Percentiles rank a stretch among this genome's conserved stretches.
phyloP scores from a whole-genome alignment of 2,329 filamentous ascomycete species.

The Penicillium nordicum region DNA sequence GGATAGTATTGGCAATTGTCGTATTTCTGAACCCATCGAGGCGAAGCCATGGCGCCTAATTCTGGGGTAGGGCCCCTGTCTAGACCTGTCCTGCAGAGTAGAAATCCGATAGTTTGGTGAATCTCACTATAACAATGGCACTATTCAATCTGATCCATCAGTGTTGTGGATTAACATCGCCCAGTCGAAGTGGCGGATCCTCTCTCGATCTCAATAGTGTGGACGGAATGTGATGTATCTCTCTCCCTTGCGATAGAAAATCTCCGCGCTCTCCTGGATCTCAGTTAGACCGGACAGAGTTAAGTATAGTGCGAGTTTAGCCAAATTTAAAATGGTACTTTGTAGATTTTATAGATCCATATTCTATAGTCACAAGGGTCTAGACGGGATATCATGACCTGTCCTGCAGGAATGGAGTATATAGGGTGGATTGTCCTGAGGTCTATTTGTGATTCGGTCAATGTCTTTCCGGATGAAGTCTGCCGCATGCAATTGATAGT shows the following conservation, averaged over 20 bases:
- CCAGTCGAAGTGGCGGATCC: conserved; percentile 4
- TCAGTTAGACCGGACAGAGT: background rate
- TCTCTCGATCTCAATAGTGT: conserved; percentile 11
- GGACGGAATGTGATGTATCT: conserved; percentile 21
- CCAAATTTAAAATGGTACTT: background rate
- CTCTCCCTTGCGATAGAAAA: background rate
- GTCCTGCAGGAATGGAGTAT: background rate
- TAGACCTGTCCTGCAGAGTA: conserved; percentile 1
- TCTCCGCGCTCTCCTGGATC: background rate
- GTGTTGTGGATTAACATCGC: background rate
- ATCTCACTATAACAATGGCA: conserved; percentile 15
- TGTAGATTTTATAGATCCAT: conserved; percentile 1
- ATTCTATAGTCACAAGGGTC: background rate
- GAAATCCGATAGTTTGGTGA: conserved; percentile 9
- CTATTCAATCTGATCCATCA: conserved; percentile 24
- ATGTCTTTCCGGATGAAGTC: background rate
- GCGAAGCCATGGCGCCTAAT: background rate
- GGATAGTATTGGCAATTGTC: conserved; percentile 1
- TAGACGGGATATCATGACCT: background rate
- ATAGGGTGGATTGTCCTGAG: background rate
- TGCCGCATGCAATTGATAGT: background rate
- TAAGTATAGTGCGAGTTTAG: background rate
- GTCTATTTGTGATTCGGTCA: background rate
- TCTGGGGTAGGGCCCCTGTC: conserved; percentile 1
- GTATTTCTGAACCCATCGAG: background rate